phyloP scores from a whole-genome alignment of 176 grass and related monocot species.

The Musa beccarii region DNA sequence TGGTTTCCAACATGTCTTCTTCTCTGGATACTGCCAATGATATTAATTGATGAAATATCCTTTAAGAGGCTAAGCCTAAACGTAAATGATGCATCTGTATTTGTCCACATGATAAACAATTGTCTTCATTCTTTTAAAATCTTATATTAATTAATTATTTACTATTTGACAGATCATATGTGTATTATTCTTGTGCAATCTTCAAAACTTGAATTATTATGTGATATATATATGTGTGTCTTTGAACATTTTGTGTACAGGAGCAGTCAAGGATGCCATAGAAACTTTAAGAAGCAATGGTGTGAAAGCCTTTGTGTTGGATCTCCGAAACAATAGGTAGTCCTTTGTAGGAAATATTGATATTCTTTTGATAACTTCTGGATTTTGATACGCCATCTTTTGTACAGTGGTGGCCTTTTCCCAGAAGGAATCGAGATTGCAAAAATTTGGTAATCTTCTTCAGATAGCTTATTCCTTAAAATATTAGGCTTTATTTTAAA shows the following conservation, averaged over 20 bases:
- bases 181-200: background rate
- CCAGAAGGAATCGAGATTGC: conserved; percentile 98
- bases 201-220: no score
- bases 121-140: background rate
- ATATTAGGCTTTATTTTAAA: no score
- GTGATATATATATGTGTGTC: background rate
- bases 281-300: conserved; percentile 69
- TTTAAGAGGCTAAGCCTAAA: background rate
- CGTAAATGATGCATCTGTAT: background rate
- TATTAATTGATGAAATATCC: background rate
- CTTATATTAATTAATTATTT: background rate
- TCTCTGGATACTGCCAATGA: no score
- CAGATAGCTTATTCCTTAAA: background rate
- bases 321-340: conserved; percentile 89
- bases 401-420: conserved; percentile 88
- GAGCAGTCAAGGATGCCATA: conserved; percentile 80
- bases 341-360: conserved; percentile 3
- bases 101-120: background rate
- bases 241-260: conserved; percentile 22
- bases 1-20: no score
- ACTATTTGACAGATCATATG: background rate
- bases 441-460: conserved; percentile 69
- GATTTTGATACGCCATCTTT: conserved; percentile 26
- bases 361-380: background rate
- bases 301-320: conserved; percentile 95